Evolutionary conservation across 495 filamentous ascomycete species (phyloP).

Genomic region (Ramalina intermedia): DNA sequence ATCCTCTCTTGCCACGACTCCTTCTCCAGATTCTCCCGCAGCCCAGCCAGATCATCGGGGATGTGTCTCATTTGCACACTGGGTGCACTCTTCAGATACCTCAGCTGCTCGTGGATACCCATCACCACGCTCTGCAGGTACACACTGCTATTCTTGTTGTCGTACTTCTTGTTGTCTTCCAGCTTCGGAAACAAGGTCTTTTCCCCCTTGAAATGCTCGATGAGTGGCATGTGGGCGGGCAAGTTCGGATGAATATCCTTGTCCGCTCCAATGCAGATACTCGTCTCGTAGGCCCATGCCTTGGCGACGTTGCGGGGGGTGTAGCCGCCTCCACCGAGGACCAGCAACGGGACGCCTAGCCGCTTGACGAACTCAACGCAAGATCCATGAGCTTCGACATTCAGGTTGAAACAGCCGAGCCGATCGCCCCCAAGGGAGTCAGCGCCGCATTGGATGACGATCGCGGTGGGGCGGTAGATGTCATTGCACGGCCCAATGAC

Average conservation of each 20-base stretch:
- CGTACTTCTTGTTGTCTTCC: constrained; percentile 48
- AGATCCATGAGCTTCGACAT: constrained; percentile 80
- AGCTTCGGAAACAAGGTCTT: constrained; percentile 61
- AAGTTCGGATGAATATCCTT: constrained; percentile 52
- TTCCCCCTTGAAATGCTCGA: constrained; percentile 72
- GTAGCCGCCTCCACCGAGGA: constrained; percentile 92
- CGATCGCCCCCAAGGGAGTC: constrained; percentile 90
- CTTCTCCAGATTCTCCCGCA: constrained; percentile 68
- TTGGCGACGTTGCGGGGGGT: constrained; percentile 95
- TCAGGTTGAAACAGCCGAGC: constrained; percentile 90
- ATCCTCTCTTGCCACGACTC: constrained; percentile 58
- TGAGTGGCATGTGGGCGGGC: constrained; percentile 57
- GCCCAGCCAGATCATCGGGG: constrained; percentile 56
- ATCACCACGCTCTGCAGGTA: constrained; percentile 61
- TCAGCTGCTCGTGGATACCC: constrained; percentile 68
- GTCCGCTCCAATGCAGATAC: constrained; percentile 68
- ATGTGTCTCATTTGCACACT: constrained; percentile 76
- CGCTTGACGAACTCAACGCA: constrained; percentile 81
- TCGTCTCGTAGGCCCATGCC: constrained; percentile 92
- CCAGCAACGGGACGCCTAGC: constrained; percentile 61
- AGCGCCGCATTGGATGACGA: constrained; percentile 92
- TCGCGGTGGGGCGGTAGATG: constrained; percentile 66
- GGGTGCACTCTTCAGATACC: constrained; percentile 71
- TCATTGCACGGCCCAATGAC: constrained; percentile 63
- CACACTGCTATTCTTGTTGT: constrained; percentile 66